A percentile compares a stretch with the other conserved stretches of the same genome.
phyloP scores from a whole-genome alignment of 2,329 filamentous ascomycete genomes.

The Phoma herbarum region DNA sequence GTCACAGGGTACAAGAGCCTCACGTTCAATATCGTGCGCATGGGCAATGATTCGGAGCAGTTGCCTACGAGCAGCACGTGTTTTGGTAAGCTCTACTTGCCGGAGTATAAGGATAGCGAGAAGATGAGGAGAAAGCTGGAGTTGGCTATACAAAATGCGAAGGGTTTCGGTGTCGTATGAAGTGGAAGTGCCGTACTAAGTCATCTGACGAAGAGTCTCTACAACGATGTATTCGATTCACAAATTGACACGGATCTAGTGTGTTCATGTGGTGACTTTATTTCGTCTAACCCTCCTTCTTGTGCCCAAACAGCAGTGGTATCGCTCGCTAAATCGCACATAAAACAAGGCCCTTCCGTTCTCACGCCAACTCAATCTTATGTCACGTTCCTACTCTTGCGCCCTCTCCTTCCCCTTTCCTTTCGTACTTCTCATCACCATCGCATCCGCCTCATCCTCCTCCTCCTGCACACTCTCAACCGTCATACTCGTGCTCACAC shows the following conservation, averaged over 20 bases:
- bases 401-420: slow-evolving; percentile 13
- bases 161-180: slow-evolving; percentile 39
- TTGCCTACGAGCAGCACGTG: slow-evolving; percentile 92
- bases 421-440: slow-evolving; percentile 18
- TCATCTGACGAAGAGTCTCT: no score
- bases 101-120: slow-evolving; percentile 77
- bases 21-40: slow-evolving; percentile 83
- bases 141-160: slow-evolving; percentile 64
- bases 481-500: slow-evolving; percentile 8
- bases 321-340: slow-evolving; percentile 62
- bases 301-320: neutral
- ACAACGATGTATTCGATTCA: no score
- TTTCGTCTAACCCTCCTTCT: neutral
- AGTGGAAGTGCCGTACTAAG: slow-evolving; percentile 54
- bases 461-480: slow-evolving; percentile 21
- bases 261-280: neutral
- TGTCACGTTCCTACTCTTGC: neutral
- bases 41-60: slow-evolving; percentile 67
- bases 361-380: no score
- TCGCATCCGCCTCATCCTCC: slow-evolving; percentile 10
- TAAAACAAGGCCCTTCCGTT: neutral
- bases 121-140: slow-evolving; percentile 76
- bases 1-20: slow-evolving; percentile 85
- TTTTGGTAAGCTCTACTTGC: slow-evolving; percentile 86
- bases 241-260: neutral